Evolutionary conservation across 2,329 filamentous ascomycete species (phyloP).

Genomic region (Tolypocladium ophioglossoides): DNA sequence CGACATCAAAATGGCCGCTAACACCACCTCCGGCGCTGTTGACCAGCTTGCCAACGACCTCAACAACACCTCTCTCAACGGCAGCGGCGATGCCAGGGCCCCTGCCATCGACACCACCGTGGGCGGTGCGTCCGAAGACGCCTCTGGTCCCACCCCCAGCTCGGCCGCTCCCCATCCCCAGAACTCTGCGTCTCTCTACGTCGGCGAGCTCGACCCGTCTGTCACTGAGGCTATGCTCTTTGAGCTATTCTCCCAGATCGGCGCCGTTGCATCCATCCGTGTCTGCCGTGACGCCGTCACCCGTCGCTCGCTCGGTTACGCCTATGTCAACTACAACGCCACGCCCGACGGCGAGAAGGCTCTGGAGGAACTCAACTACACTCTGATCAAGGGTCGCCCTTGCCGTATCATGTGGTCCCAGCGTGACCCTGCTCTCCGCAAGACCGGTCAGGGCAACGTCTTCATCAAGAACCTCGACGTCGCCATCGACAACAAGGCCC

Average conservation of each 20-base stretch:
- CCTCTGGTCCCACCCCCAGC: constrained; percentile 59
- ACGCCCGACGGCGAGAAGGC: constrained; percentile 94
- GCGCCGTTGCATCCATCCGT: constrained; percentile 96
- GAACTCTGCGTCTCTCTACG: constrained; percentile 96
- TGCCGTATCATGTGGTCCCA: constrained; percentile 99
- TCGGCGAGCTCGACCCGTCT: constrained; percentile 93
- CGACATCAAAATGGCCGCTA: constrained; percentile 46
- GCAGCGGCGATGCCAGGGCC: constrained; percentile 54
- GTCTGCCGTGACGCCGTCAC: constrained; percentile 99
- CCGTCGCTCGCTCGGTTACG: constrained; percentile 95
- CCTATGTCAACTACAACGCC: constrained; percentile 99
- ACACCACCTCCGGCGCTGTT: constrained; percentile 50
- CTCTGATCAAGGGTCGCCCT: constrained; percentile 93
- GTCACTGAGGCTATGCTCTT: constrained; percentile 99
- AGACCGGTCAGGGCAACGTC: constrained; percentile 98
- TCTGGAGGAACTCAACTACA: constrained; percentile 99
- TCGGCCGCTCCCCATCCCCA: constrained; percentile 70
- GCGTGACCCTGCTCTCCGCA: constrained; percentile 96
- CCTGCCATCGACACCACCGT: constrained; percentile 69
- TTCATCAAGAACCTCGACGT: constrained; percentile 99
- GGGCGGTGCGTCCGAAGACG: constrained; percentile 39
- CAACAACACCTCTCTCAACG: constrained; percentile 59
- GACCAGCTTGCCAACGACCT: constrained; percentile 75
- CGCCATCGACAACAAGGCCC: constrained; percentile 99
- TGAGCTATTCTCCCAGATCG: constrained; percentile 99